A percentile compares a stretch with the other conserved stretches of the same genome.
Conservation (phyloP, 1,284 basidiomycete genomes). For the Melampsora americana region DNA sequence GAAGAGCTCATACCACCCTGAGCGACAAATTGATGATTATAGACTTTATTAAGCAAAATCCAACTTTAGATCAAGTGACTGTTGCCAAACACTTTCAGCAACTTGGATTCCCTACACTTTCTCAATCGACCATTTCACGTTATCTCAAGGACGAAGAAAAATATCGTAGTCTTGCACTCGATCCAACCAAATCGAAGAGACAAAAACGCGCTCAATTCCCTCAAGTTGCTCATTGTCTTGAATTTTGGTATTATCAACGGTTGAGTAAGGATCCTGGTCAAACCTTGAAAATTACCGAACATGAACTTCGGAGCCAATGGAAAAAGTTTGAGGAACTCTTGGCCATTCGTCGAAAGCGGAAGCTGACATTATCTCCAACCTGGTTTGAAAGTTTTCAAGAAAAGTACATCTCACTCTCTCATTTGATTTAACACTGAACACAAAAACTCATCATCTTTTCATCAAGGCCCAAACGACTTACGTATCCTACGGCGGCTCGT, state of each 20-base stretch:
- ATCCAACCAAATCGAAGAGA: slow-evolving; percentile 34
- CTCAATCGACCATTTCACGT: slow-evolving; percentile 41
- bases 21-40: slow-evolving; percentile 41
- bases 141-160: slow-evolving; percentile 43
- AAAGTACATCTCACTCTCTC: slow-evolving; percentile 1
- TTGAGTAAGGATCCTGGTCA: neutral
- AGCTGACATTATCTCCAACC: neutral
- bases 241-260: slow-evolving; percentile 31
- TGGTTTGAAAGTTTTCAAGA: slow-evolving; percentile 36
- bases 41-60: slow-evolving; percentile 26
- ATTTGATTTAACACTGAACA: neutral
- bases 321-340: slow-evolving; percentile 32
- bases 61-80: slow-evolving; percentile 31
- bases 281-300: neutral
- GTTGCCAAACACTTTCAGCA: slow-evolving; percentile 40
- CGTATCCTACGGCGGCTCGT: slow-evolving; percentile 8
- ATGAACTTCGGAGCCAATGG: slow-evolving; percentile 19
- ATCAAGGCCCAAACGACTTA: slow-evolving; percentile 30
- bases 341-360: slow-evolving; percentile 4
- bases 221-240: slow-evolving; percentile 27
- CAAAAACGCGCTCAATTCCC: slow-evolving; percentile 34
- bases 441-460: neutral
- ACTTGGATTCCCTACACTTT: slow-evolving; percentile 37
- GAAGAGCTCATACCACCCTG: slow-evolving; percentile 31
- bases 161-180: slow-evolving; percentile 19